Percentiles rank a stretch among this genome's conserved stretches.
These are phyloP conservation scores for Aspergillus melleus DNA, from an alignment of 2,329 filamentous ascomycete species.

Conservation along the genomic window DNA sequence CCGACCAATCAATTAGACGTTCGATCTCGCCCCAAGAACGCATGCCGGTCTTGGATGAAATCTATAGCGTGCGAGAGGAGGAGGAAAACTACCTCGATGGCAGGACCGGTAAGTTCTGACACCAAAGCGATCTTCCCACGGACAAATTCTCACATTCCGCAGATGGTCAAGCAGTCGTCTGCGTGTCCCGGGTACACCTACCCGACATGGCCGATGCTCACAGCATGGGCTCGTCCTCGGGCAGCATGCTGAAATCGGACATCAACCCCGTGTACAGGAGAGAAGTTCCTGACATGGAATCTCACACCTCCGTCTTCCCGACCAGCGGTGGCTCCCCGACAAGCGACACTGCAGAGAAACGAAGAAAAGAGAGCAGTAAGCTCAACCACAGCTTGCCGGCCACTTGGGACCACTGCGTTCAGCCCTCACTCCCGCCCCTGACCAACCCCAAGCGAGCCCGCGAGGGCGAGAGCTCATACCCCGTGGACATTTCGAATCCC, in stretches of 20 bases:
- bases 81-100: conserved; percentile 33
- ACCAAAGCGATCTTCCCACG: background rate
- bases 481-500: conserved; percentile 6
- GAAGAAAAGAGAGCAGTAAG: conserved; percentile 3
- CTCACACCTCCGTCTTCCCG: conserved; percentile 23
- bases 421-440: conserved; percentile 12
- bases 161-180: conserved; percentile 29
- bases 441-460: conserved; percentile 5
- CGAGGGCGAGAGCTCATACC: conserved; percentile 5
- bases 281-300: conserved; percentile 20
- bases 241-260: conserved; percentile 10
- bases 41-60: conserved; percentile 34
- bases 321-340: conserved; percentile 14
- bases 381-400: conserved; percentile 3
- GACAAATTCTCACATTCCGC: background rate
- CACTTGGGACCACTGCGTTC: conserved; percentile 13
- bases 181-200: conserved; percentile 29
- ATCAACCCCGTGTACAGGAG: conserved; percentile 15
- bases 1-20: conserved; percentile 34
- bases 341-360: conserved; percentile 1
- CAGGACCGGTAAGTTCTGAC: conserved; percentile 25
- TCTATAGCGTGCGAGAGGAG: conserved; percentile 35
- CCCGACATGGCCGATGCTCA: conserved; percentile 24
- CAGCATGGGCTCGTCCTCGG: conserved; percentile 17
- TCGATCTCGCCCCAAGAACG: conserved; percentile 31